phyloP scores from a whole-genome alignment of 2,329 filamentous ascomycete species.

The Sporothrix humicola region DNA sequence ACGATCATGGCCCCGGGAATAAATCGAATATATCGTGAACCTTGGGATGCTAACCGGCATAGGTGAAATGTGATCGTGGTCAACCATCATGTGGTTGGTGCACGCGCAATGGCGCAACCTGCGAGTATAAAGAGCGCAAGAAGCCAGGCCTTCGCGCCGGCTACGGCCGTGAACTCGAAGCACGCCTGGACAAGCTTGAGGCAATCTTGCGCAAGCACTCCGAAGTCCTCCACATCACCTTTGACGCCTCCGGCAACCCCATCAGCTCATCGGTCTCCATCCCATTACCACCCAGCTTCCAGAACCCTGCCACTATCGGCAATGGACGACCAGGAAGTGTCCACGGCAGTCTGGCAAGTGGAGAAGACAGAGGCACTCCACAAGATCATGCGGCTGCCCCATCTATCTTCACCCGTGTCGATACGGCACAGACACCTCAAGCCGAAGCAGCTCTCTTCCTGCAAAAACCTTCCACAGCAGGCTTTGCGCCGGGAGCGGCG shows the following conservation, averaged over 20 bases:
- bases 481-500: slow-evolving; percentile 23
- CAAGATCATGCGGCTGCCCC: slow-evolving; percentile 49
- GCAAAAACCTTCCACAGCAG: slow-evolving; percentile 58
- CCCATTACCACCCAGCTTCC: neutral
- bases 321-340: slow-evolving; percentile 49
- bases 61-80: slow-evolving; percentile 77
- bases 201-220: slow-evolving; percentile 69
- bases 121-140: slow-evolving; percentile 73
- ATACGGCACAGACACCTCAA: slow-evolving; percentile 59
- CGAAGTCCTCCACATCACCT: slow-evolving; percentile 66
- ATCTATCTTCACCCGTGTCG: slow-evolving; percentile 54
- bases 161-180: slow-evolving; percentile 75
- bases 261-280: slow-evolving; percentile 36
- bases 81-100: slow-evolving; percentile 76
- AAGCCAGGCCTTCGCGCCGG: slow-evolving; percentile 69
- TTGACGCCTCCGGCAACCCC: slow-evolving; percentile 49
- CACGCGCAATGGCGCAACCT: slow-evolving; percentile 64
- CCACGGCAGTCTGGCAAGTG: slow-evolving; percentile 57
- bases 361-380: slow-evolving; percentile 60
- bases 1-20: neutral
- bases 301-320: neutral
- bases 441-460: slow-evolving; percentile 66
- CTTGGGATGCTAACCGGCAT: slow-evolving; percentile 16
- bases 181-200: slow-evolving; percentile 72
- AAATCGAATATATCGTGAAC: neutral